phyloP scores from a whole-genome alignment of 768 basidiomycete species.

The Epithele typhae region DNA sequence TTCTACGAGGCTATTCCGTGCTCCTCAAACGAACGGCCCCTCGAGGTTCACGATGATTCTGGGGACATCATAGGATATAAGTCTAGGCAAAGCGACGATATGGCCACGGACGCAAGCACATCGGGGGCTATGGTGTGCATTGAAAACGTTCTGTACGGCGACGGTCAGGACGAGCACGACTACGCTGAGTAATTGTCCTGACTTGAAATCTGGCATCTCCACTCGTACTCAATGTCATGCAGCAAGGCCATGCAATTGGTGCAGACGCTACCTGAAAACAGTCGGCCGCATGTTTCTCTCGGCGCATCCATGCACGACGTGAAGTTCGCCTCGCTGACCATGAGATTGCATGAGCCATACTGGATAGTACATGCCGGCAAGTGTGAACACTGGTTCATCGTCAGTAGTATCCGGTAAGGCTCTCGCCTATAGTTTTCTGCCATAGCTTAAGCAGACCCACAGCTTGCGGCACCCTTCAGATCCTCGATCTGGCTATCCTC shows the following conservation, averaged over 20 bases:
- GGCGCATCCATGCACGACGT: slow-evolving; percentile 44
- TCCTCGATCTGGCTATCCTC: slow-evolving; percentile 54
- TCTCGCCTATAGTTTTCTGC: background rate
- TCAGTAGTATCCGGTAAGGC: slow-evolving; percentile 68
- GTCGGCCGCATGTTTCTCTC: slow-evolving; percentile 31
- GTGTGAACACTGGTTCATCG: slow-evolving; percentile 75
- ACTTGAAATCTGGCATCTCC: no score
- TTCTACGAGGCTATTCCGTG: slow-evolving; percentile 60
- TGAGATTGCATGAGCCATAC: slow-evolving; percentile 73
- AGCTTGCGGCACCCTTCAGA: slow-evolving; percentile 63
- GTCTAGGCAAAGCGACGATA: background rate
- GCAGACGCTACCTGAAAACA: slow-evolving; percentile 25
- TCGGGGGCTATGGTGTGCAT: slow-evolving; percentile 54
- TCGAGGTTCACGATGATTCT: slow-evolving; percentile 33
- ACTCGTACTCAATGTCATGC: no score
- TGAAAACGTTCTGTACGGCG: slow-evolving; percentile 56
- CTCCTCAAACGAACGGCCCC: slow-evolving; percentile 47
- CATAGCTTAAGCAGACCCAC: background rate
- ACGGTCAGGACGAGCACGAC: slow-evolving; percentile 42
- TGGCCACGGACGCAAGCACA: slow-evolving; percentile 3
- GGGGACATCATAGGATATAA: slow-evolving; percentile 32
- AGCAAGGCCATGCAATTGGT: slow-evolving; percentile 13
- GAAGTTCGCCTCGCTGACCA: slow-evolving; percentile 45
- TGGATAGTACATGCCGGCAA: slow-evolving; percentile 78
- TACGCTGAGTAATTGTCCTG: slow-evolving; percentile 52